Evolutionary conservation across 352 stramenopile species (phyloP).

Genomic region (Globisporangium megalacanthum): DNA sequence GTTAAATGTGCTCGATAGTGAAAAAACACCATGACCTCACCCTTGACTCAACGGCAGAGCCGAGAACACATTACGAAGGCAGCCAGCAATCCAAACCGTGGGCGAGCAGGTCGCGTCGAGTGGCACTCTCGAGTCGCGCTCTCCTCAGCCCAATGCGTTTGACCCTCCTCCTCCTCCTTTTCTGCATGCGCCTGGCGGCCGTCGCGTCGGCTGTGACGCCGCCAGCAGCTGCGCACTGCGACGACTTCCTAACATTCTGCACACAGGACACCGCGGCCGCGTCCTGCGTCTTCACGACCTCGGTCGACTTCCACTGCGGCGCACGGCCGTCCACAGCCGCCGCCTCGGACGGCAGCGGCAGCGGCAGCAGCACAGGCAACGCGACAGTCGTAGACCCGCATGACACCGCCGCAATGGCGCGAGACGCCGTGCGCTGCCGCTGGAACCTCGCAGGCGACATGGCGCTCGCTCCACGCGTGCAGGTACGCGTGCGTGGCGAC

Average conservation of each 20-base stretch:
- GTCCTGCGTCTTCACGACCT: conserved; percentile 43
- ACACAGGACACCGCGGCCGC: conserved; percentile 39
- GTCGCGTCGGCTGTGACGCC: background rate
- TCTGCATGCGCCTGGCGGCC: background rate
- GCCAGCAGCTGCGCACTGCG: conserved; percentile 28
- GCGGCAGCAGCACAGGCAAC: background rate
- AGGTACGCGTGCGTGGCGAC: conserved; percentile 35
- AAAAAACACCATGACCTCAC: background rate
- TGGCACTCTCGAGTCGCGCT: too few relatives aligned
- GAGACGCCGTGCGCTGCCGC: conserved; percentile 33
- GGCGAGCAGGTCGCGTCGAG: too few relatives aligned
- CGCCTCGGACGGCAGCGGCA: background rate
- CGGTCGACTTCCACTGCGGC: conserved; percentile 40
- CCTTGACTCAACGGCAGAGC: conserved; percentile 1
- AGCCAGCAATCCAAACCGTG: background rate
- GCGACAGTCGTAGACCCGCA: background rate
- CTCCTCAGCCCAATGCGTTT: background rate
- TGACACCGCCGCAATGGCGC: conserved; percentile 5
- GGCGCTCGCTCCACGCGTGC: conserved; percentile 27
- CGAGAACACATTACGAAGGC: background rate
- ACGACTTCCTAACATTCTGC: conserved; percentile 36
- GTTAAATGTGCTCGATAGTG: background rate
- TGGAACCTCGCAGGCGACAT: conserved; percentile 63
- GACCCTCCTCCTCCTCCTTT: background rate
- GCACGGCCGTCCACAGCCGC: background rate